These are phyloP conservation scores for Nothopassalora personata DNA, from an alignment of 2,329 filamentous ascomycete genomes.

Conservation along the genomic window DNA sequence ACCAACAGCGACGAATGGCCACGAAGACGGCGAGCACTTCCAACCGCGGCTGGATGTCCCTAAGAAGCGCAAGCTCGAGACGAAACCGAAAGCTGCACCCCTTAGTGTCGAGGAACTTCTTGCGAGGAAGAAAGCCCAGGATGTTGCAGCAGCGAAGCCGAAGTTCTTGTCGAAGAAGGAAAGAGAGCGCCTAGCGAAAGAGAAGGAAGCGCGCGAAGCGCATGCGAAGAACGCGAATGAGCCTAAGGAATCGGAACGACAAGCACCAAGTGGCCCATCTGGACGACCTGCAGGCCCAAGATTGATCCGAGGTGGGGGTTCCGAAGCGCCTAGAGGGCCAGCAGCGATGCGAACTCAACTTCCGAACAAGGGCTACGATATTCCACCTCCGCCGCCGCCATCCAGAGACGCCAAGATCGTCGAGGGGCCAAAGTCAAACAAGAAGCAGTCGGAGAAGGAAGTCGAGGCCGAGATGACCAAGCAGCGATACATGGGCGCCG, in stretches of 20 bases:
- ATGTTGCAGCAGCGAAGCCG: slow-evolving; percentile 78
- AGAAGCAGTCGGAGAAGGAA: slow-evolving; percentile 49
- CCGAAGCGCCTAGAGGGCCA: slow-evolving; percentile 46
- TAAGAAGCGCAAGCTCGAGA: slow-evolving; percentile 47
- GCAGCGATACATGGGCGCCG: slow-evolving; percentile 84
- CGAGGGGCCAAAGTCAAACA: slow-evolving; percentile 34
- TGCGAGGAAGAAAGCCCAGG: slow-evolving; percentile 77
- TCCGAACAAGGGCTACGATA: slow-evolving; percentile 46
- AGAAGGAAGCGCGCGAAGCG: slow-evolving; percentile 63
- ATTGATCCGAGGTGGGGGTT: slow-evolving; percentile 53
- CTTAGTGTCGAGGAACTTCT: slow-evolving; percentile 82
- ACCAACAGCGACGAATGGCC: slow-evolving; percentile 1
- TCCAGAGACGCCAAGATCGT: slow-evolving; percentile 38
- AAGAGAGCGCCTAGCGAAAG: slow-evolving; percentile 71
- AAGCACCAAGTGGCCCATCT: slow-evolving; percentile 4
- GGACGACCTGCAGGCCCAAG: slow-evolving; percentile 62
- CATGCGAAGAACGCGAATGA: slow-evolving; percentile 52
- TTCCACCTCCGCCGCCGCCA: slow-evolving; percentile 46
- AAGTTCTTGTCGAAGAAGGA: slow-evolving; percentile 82
- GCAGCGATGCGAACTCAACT: slow-evolving; percentile 43
- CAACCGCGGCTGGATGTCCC: background rate
- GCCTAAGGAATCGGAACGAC: slow-evolving; percentile 16
- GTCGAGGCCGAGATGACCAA: slow-evolving; percentile 70
- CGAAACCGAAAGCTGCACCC: slow-evolving; percentile 45
- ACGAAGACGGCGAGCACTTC: slow-evolving; percentile 1